These are phyloP conservation scores for Xylaria polymorpha DNA, from an alignment of 2,329 filamentous ascomycete genomes.

Conservation along the genomic window DNA sequence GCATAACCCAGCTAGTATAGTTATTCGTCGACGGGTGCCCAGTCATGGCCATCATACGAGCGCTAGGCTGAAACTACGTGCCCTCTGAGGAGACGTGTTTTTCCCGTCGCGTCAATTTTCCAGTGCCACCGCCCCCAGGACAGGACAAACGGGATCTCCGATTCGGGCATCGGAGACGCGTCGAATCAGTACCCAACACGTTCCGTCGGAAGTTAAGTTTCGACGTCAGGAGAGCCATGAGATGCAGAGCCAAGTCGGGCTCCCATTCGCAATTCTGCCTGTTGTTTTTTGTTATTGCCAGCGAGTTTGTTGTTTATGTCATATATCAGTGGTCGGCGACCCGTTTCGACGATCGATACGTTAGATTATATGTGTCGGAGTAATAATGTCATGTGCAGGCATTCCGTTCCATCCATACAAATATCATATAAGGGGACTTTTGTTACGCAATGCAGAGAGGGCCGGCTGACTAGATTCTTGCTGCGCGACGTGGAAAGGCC, in stretches of 20 bases:
- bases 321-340: constrained; percentile 25
- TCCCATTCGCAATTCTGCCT: constrained; percentile 24
- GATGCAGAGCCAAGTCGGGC: constrained; percentile 29
- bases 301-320: constrained; percentile 24
- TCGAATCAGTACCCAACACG: constrained; percentile 36
- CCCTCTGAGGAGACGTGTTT: constrained; percentile 26
- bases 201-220: constrained; percentile 19
- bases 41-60: constrained; percentile 13
- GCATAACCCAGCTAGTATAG: constrained; percentile 20
- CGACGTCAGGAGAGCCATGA: constrained; percentile 23
- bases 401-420: constrained; percentile 26
- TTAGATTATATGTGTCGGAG: constrained; percentile 10
- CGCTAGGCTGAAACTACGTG: constrained; percentile 29
- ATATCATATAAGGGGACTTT: constrained; percentile 3
- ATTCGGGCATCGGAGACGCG: constrained; percentile 26
- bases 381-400: constrained; percentile 20
- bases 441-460: constrained; percentile 27
- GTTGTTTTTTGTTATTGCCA: constrained; percentile 32
- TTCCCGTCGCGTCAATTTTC: constrained; percentile 7
- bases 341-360: constrained; percentile 19
- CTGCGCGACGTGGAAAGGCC: constrained; percentile 28
- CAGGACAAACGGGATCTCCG: constrained; percentile 22
- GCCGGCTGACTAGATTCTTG: constrained; percentile 25
- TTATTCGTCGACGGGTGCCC: constrained; percentile 15
- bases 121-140: background rate